Evolutionary conservation across 805 yeast species (phyloP), one percentile per base, ranked within the genome.

Genomic region (Kazachstania psychrophila): DNA sequence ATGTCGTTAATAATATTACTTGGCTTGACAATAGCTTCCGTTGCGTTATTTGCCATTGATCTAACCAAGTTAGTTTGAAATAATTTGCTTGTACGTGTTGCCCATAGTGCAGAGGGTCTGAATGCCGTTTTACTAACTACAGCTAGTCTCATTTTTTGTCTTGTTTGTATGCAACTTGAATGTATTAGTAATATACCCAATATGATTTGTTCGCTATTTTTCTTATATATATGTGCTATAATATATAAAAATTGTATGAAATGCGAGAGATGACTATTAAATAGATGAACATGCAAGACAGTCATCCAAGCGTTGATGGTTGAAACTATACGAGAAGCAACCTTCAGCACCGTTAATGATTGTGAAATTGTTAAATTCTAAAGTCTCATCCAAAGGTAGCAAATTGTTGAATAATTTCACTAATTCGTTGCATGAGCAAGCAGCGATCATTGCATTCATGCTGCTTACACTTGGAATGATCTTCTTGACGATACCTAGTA

Each of bases 381-480:
- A n/a, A n/a, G n/a, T n/a, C n/a, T n/a, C n/a, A n/a, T n/a, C n/a
- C n/a, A n/a, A n/a, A n/a, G n/a, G n/a, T n/a, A n/a, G n/a, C n/a
- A 82, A 82, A 60, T 86, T 88, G 14, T 31, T 31, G 7, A 30
- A 18, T 15, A 28, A 65, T 52, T 88, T 88, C 58, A 85, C 73
- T 2, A 81, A 84, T 56, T 87, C 96, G 44, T 81, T 82, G 52
- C 92, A 81, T 55, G 95, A 83, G 5, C 86, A 70, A 0, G 92
- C 94, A 0, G 96, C 95, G 23, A 89, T 74, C 16, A 89, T 71
- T 2, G 97, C 95, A 56, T 92, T 89, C 0, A 96, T 88, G 2
- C 94, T 79, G 1, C 96, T 95, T 37, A 88, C 83, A 2, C 96
- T 88, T 0, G 98, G 98, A 8, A 89, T 81, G 41, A 89, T 88